These are phyloP conservation scores for Brassica hybrid DNA, from an alignment of 441 rosid genomes.

Conservation along the genomic window DNA sequence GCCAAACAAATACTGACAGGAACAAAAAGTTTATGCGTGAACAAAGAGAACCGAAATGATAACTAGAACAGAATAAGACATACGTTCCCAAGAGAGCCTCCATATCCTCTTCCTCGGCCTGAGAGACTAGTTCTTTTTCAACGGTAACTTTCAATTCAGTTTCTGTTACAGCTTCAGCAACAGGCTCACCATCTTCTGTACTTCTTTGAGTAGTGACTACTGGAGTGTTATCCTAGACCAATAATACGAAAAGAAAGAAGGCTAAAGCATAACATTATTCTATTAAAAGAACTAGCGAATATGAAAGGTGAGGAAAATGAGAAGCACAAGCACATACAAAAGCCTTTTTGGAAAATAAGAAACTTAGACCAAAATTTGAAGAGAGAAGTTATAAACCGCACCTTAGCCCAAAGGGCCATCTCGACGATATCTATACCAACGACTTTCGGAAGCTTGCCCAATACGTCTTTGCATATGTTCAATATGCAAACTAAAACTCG, in stretches of 20 bases:
- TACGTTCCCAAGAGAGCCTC: constrained; percentile 98
- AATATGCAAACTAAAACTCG: constrained; percentile 84
- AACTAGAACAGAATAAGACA: constrained; percentile 42
- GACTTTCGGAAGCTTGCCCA: constrained; percentile 92
- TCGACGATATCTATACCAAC: constrained; percentile 98
- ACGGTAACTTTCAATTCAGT: constrained; percentile 86
- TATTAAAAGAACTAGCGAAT: constrained; percentile 9
- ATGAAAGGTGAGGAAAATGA: constrained; percentile 7
- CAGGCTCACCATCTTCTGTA: constrained; percentile 72
- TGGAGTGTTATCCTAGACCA: constrained; percentile 83
- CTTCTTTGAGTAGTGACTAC: constrained; percentile 63
- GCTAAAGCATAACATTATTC: constrained; percentile 15
- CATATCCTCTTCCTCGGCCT: constrained; percentile 96
- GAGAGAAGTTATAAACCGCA: constrained; percentile 39
- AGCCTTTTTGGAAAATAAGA: constrained; percentile 4
- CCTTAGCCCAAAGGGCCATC: constrained; percentile 99
- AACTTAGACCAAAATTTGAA: constrained; percentile 14
- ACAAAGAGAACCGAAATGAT: constrained; percentile 16
- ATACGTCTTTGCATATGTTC: constrained; percentile 86
- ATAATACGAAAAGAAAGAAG: constrained; percentile 27
- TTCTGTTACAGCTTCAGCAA: constrained; percentile 61
- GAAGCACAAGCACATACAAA: constrained; percentile 25
- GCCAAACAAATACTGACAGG: constrained; percentile 19
- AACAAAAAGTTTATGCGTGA: constrained; percentile 5
- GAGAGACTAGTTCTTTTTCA: constrained; percentile 96